phyloP scores from a whole-genome alignment of 495 filamentous ascomycete genomes.

The Tetracladium marchalianum region DNA sequence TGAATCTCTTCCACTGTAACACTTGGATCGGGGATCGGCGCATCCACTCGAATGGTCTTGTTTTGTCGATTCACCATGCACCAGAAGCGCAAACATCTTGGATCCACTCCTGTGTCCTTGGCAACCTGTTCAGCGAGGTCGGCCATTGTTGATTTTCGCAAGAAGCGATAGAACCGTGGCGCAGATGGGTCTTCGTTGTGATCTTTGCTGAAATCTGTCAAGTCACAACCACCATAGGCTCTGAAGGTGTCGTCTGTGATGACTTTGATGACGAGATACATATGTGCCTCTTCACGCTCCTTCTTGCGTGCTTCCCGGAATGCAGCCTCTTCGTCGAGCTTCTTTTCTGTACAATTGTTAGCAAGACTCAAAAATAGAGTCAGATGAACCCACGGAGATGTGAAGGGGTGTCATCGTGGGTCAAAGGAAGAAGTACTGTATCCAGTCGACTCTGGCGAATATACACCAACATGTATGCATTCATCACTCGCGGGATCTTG shows the following conservation, averaged over 20 bases:
- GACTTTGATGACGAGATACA: slow-evolving; percentile 76
- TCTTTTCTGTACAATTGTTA: slow-evolving; percentile 38
- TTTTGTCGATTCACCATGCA: slow-evolving; percentile 98
- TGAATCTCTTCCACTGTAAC: slow-evolving; percentile 78
- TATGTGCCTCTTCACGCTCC: slow-evolving; percentile 86
- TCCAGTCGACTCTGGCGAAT: slow-evolving; percentile 78
- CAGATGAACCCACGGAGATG: slow-evolving; percentile 50
- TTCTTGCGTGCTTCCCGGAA: slow-evolving; percentile 61
- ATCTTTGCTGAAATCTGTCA: slow-evolving; percentile 58
- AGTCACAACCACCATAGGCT: slow-evolving; percentile 73
- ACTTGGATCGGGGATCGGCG: slow-evolving; percentile 64
- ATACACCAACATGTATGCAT: slow-evolving; percentile 98
- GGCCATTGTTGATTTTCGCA: slow-evolving; percentile 60
- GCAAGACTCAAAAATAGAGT: slow-evolving; percentile 32
- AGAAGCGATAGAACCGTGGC: slow-evolving; percentile 56
- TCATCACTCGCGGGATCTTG: slow-evolving; percentile 44
- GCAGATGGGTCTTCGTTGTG: slow-evolving; percentile 40
- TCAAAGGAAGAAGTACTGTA: slow-evolving; percentile 65
- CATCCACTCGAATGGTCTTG: slow-evolving; percentile 86
- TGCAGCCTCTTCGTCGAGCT: slow-evolving; percentile 72
- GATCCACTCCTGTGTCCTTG: slow-evolving; percentile 51
- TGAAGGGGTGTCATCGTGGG: slow-evolving; percentile 63
- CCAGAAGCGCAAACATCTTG: slow-evolving; percentile 71
- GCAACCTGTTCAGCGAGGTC: slow-evolving; percentile 64
- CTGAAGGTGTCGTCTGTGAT: slow-evolving; percentile 72